These are phyloP conservation scores for Schizochytrium sp. DNA, from an alignment of 108 stramenopile species.

Conservation along the genomic window DNA sequence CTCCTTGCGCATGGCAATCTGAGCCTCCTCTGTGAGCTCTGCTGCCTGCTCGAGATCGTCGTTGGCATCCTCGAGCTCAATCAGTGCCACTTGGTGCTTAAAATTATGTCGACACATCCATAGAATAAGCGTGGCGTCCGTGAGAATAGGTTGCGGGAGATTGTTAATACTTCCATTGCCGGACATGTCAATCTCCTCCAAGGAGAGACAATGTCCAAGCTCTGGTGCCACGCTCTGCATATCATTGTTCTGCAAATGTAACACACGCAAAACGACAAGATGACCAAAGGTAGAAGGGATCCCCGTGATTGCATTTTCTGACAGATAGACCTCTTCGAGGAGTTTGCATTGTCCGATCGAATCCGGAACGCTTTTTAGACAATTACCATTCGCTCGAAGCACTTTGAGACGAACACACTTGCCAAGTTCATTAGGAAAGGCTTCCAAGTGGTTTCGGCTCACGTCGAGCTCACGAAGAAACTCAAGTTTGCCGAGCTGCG, in stretches of 20 bases:
- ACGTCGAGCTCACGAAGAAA: neutral
- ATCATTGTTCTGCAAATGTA: neutral
- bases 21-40: neutral
- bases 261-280: neutral
- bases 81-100: neutral
- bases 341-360: neutral
- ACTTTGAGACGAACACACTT: neutral
- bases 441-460: neutral
- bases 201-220: neutral
- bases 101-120: neutral
- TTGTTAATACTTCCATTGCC: neutral
- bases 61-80: neutral
- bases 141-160: neutral
- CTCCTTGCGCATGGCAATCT: neutral
- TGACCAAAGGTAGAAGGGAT: neutral
- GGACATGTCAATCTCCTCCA: slow-evolving; percentile 3
- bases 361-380: neutral
- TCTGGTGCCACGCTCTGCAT: neutral
- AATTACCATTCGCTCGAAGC: neutral
- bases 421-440: neutral
- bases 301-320: neutral
- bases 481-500: neutral
- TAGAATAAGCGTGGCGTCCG: neutral
- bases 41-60: slow-evolving; percentile 6
- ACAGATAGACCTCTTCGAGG: neutral